Conservation (phyloP, 1,284 basidiomycete genomes). For the Flammula alnicola region DNA sequence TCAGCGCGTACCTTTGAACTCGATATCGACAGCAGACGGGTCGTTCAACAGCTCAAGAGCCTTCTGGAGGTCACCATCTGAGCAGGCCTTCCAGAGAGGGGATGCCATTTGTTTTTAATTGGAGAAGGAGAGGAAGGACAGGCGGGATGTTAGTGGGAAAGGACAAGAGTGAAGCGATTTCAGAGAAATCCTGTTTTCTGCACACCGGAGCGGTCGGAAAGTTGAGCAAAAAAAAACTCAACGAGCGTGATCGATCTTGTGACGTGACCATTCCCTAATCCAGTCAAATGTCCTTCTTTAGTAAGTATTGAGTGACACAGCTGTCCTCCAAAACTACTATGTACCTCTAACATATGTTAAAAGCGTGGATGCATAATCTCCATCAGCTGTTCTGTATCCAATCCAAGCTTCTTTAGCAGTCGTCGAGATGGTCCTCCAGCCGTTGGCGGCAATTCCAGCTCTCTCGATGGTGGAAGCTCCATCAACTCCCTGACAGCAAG, state of each 20-base stretch:
- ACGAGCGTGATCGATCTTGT: conserved; percentile 43
- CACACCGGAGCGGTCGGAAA: conserved; percentile 42
- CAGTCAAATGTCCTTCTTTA: conserved; percentile 21
- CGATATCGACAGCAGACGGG: conserved; percentile 65
- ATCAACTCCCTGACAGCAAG: conserved; percentile 68
- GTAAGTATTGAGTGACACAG: conserved; percentile 1
- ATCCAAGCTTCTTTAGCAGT: conserved; percentile 67
- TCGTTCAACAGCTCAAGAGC: conserved; percentile 61
- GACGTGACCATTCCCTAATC: conserved; percentile 31
- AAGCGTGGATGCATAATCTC: conserved; percentile 17
- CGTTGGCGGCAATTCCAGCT: conserved; percentile 70
- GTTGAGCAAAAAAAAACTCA: conserved; percentile 37
- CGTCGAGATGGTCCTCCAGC: conserved; percentile 62
- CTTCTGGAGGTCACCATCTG: conserved; percentile 67
- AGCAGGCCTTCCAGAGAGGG: conserved; percentile 74
- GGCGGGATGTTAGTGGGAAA: conserved; percentile 29
- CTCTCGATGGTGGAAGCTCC: conserved; percentile 68
- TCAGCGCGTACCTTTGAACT: conserved; percentile 67
- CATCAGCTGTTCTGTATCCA: conserved; percentile 27
- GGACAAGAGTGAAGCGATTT: conserved; percentile 24
- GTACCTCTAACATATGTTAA: conserved; percentile 4
- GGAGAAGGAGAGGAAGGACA: conserved; percentile 24
- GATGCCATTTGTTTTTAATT: no score
- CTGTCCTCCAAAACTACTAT: not conserved
- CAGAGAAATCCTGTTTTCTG: conserved; percentile 29